Percentiles rank a stretch among this genome's conserved stretches.
Conservation (phyloP, 352 stramenopile genomes). For the Phytopythium mirpurense region DNA sequence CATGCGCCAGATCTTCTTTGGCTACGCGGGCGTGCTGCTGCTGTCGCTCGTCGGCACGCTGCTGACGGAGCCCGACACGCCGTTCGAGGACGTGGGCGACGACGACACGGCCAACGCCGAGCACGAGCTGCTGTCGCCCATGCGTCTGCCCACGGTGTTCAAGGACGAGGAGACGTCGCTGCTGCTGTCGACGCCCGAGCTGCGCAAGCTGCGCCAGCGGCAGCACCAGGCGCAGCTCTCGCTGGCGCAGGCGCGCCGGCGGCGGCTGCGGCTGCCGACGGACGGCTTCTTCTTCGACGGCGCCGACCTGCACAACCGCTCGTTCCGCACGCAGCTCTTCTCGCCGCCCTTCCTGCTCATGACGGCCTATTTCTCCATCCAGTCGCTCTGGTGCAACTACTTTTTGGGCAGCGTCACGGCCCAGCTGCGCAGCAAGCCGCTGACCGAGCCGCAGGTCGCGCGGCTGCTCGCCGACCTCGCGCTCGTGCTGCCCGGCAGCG, state of each 20-base stretch:
- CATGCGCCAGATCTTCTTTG: slow-evolving; percentile 40
- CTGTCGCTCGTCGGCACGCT: slow-evolving; percentile 46
- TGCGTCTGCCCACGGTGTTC: slow-evolving; percentile 51
- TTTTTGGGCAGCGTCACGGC: slow-evolving; percentile 67
- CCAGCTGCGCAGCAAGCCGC: slow-evolving; percentile 45
- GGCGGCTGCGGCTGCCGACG: slow-evolving; percentile 14
- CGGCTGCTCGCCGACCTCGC: slow-evolving; percentile 46
- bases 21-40: slow-evolving; percentile 45
- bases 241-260: slow-evolving; percentile 6
- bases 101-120: slow-evolving; percentile 8
- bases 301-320: slow-evolving; percentile 37
- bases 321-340: slow-evolving; percentile 55
- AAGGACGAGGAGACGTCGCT: slow-evolving; percentile 47
- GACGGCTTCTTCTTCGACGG: slow-evolving; percentile 34
- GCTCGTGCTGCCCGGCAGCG: slow-evolving; percentile 55
- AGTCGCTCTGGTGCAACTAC: slow-evolving; percentile 82
- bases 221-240: slow-evolving; percentile 9
- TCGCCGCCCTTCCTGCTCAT: slow-evolving; percentile 68
- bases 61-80: slow-evolving; percentile 49
- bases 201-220: slow-evolving; percentile 28
- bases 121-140: slow-evolving; percentile 49
- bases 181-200: slow-evolving; percentile 43
- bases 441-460: slow-evolving; percentile 33
- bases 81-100: slow-evolving; percentile 22
- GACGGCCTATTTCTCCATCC: slow-evolving; percentile 65